Percentiles rank a stretch among this genome's conserved stretches.
These are phyloP conservation scores for Penicillium sp. DNA, from an alignment of 2,329 filamentous ascomycete genomes.

Conservation along the genomic window DNA sequence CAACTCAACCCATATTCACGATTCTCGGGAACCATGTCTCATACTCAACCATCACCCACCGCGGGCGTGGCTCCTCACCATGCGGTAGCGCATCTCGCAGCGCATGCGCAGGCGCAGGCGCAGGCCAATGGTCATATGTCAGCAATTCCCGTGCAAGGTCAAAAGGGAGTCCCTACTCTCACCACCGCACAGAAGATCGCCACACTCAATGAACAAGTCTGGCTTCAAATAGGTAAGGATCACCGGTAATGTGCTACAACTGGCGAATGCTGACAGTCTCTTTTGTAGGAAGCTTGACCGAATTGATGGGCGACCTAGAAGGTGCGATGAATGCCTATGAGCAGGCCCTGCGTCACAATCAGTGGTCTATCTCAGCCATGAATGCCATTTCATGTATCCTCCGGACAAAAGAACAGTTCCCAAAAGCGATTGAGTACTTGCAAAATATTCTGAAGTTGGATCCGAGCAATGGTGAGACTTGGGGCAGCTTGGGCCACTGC, in stretches of 20 bases:
- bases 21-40: constrained; percentile 47
- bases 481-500: constrained; percentile 95
- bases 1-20: constrained; percentile 8
- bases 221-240: constrained; percentile 79
- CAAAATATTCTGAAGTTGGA: constrained; percentile 87
- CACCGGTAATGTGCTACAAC: not conserved
- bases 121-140: constrained; percentile 49
- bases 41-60: constrained; percentile 71
- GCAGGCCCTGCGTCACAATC: constrained; percentile 76
- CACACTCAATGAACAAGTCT: constrained; percentile 74
- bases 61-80: constrained; percentile 62
- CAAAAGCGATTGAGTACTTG: constrained; percentile 86
- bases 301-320: constrained; percentile 78
- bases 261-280: constrained; percentile 12
- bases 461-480: constrained; percentile 80
- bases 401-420: constrained; percentile 84
- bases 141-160: constrained; percentile 44
- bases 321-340: constrained; percentile 87
- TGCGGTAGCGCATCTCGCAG: constrained; percentile 27
- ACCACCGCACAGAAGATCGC: constrained; percentile 65
- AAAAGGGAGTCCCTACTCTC: constrained; percentile 52
- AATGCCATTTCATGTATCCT: constrained; percentile 87
- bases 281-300: constrained; percentile 64
- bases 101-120: constrained; percentile 7
- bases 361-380: constrained; percentile 82